phyloP scores from a whole-genome alignment of 129 eudicot species.

The Solidago caesia region DNA sequence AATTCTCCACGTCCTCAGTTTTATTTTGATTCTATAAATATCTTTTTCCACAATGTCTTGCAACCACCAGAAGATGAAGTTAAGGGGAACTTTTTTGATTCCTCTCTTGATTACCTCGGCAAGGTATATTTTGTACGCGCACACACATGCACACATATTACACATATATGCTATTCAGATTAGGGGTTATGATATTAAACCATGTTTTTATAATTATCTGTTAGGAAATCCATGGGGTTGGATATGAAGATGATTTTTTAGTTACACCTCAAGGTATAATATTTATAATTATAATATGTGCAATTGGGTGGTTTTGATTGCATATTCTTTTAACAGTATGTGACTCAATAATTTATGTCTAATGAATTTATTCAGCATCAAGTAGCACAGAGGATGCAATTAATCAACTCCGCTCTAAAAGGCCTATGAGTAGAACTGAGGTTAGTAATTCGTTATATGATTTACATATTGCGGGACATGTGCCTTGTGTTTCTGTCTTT shows the following conservation, averaged over 20 bases:
- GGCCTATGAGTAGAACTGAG: conserved; percentile 82
- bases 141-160: neutral
- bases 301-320: neutral
- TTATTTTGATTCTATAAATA: conserved; percentile 93
- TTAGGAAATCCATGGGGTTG: conserved; percentile 66
- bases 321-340: neutral
- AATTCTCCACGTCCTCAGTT: conserved; percentile 97
- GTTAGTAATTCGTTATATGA: conserved; percentile 37
- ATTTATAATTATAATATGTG: neutral
- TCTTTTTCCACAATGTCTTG: conserved; percentile 87
- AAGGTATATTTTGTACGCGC: conserved; percentile 41
- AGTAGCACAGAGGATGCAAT: conserved; percentile 83
- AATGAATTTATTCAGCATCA: conserved; percentile 42
- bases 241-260: conserved; percentile 48
- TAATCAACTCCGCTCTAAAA: conserved; percentile 70
- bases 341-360: conserved; percentile 12
- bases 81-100: conserved; percentile 55
- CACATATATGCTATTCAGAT: neutral
- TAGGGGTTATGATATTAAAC: conserved; percentile 2
- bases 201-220: conserved; percentile 8
- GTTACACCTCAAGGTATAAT: conserved; percentile 52
- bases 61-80: conserved; percentile 85
- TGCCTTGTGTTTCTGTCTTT: neutral
- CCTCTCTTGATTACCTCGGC: conserved; percentile 56
- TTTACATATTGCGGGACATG: neutral